Base-by-base conservation (phyloP, 352 stramenopile genomes). In the Pythium chondricola region DNA sequence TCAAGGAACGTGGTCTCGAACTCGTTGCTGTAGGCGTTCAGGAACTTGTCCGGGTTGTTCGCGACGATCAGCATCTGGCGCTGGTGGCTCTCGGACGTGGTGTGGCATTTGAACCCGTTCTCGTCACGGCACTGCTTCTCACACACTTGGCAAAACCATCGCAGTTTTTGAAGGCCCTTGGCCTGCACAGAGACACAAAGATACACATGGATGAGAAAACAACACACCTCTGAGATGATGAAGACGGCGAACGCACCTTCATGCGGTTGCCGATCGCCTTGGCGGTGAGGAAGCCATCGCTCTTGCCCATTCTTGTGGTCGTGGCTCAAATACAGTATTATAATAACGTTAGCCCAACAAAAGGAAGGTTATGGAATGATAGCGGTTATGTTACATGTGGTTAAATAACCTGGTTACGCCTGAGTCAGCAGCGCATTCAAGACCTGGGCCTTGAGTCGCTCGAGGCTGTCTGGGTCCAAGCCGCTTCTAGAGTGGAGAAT, bases 101-200 rank as follows among this genome's bases (percentile, higher is more conserved):
- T 88, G 75, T 99, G 97, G 61, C 96, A 99, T 77, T 99, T 99
- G 77, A 99, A 99, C 14, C 97, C 97, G 72, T 99, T 99, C 67
- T 98, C 96, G 62, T 99, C 97, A n/a, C 96, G 89, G 66, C 97
- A 99, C 73, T 99, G 96, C 74, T 99, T 99, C 64, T 95, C 69
- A 66, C 96, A 99, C 68, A 99, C 97, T 73, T 99, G 96, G 65
- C 97, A 99, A 69, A 97, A 98, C 86, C 96, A 99, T 18, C 95
- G 90, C 37, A 99, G 83, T 71, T 99, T 99, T 69, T 99, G 95
- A 2, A 99, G 83, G 11, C 97, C 97, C 60, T 96, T 97, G 32
- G 88, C 65, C 78, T 97, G 69, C 22, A n/a, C n/a, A n/a, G n/a
- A n/a, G n/a, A n/a, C n/a, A n/a, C n/a, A n/a, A 56, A 2, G 3